Evolutionary conservation across 2,329 filamentous ascomycete genomes (phyloP), one percentile per base, ranked within the genome.

Genomic region (Curvularia sp.): DNA sequence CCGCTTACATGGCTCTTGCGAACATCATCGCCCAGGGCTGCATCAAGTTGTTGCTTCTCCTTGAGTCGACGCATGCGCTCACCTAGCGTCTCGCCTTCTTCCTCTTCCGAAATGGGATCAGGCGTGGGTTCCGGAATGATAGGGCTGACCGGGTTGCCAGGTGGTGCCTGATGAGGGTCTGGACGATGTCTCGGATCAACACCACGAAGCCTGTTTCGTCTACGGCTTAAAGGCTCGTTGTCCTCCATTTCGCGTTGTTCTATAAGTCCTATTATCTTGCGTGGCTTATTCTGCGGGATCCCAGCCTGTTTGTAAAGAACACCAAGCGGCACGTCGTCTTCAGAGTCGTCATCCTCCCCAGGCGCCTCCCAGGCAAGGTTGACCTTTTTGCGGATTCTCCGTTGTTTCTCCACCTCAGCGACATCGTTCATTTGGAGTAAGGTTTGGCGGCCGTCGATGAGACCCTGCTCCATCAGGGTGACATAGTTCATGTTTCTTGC

Each of bases 341-440:
- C 87, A 71, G 81, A 79, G 31, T 81, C 79, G 9, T 78, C 79
- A 10, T 78, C 74, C 3, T 84, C 84, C 8, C 42, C 42, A 28
- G 42, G 42, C 50, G 90, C 89, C 77, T 98, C 93, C 95, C 95
- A 99, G 1, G 94, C 95, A 33, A 99, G 83, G 58, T 92, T 92
- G 33, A 97, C 87, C 57, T 89, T 90, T 71, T 90, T 91, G 56
- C 85, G 85, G 68, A 89, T 85, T 38, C 94, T 87, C 28, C 89
- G 84, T 64, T 89, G 88, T 66, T 88, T 89, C 74, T 97, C 91
- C 24, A 93, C 85, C 76, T 97, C 91, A 22, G 92, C 91, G 28
- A 97, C 92, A 0, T 92, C 90, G 71, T 99, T 94, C 66, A 98
- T 85, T 73, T 99, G 88, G 1, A 99, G 83, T 4, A 99, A 83